phyloP scores from a whole-genome alignment of 495 filamentous ascomycete genomes.

The Tricharina praecox region DNA sequence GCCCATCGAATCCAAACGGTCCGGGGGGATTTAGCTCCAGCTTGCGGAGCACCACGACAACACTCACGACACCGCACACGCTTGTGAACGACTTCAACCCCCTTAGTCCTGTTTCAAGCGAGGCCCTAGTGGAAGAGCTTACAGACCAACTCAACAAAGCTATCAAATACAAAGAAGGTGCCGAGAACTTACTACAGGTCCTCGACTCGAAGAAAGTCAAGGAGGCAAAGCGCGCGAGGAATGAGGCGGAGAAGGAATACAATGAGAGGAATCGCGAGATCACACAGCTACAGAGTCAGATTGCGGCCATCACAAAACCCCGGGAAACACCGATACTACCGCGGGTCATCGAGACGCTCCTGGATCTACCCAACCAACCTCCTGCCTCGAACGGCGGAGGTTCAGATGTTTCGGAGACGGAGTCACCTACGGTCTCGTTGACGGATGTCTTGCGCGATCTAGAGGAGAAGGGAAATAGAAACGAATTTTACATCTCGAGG shows the following conservation, averaged over 20 bases:
- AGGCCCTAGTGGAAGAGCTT: conserved; percentile 49
- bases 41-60: conserved; percentile 52
- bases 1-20: conserved; percentile 31
- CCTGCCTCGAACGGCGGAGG: conserved; percentile 36
- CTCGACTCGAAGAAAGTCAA: conserved; percentile 84
- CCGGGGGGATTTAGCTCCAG: conserved; percentile 91
- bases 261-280: conserved; percentile 82
- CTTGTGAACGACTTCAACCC: conserved; percentile 40
- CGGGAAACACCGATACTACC: conserved; percentile 32
- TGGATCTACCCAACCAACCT: conserved; percentile 49
- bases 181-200: conserved; percentile 92
- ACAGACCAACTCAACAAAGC: conserved; percentile 78
- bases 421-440: conserved; percentile 80
- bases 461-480: conserved; percentile 68
- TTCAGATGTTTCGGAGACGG: conserved; percentile 45
- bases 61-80: conserved; percentile 48
- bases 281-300: conserved; percentile 58
- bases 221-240: conserved; percentile 79
- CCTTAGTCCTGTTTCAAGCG: conserved; percentile 48
- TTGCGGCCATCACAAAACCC: conserved; percentile 48
- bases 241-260: conserved; percentile 75
- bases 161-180: conserved; percentile 91
- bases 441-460: conserved; percentile 74
- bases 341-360: conserved; percentile 32
- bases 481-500: conserved; percentile 84